Conservation (phyloP, 257 asterid species). For the Solanum gandarillasii region DNA sequence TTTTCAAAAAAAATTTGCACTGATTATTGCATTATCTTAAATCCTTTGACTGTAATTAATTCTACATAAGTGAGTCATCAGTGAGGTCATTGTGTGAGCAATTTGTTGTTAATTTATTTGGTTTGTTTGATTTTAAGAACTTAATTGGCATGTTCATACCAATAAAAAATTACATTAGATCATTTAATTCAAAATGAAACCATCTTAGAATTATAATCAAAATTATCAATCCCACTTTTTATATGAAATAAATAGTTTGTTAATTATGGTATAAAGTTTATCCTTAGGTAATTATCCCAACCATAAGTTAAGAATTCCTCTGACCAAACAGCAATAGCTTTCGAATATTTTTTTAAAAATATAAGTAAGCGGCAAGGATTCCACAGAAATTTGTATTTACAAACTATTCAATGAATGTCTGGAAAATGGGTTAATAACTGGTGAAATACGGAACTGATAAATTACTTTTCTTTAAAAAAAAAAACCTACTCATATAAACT, state of each 20-base stretch:
- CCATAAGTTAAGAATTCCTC: too few relatives aligned
- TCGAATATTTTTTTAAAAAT: background rate
- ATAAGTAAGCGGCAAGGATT: background rate
- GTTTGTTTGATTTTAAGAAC: background rate
- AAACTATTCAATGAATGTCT: background rate
- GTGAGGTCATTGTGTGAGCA: background rate
- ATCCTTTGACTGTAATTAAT: background rate
- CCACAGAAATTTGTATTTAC: background rate
- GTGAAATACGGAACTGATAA: background rate
- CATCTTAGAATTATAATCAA: background rate
- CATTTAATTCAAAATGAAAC: background rate
- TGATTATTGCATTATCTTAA: background rate
- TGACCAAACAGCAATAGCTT: background rate
- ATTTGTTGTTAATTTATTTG: background rate
- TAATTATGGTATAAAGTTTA: background rate
- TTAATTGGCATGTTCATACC: background rate
- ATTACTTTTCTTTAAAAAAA: background rate
- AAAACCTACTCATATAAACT: background rate
- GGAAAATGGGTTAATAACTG: background rate
- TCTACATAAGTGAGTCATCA: background rate
- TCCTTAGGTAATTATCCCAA: background rate
- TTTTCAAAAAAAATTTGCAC: too few relatives aligned
- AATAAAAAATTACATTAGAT: background rate
- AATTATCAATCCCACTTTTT: background rate
- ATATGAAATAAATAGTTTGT: background rate